Percentiles rank a stretch among this genome's conserved stretches.
phyloP scores from a whole-genome alignment of 176 grass and related monocot genomes.

The Oryza officinalis region DNA sequence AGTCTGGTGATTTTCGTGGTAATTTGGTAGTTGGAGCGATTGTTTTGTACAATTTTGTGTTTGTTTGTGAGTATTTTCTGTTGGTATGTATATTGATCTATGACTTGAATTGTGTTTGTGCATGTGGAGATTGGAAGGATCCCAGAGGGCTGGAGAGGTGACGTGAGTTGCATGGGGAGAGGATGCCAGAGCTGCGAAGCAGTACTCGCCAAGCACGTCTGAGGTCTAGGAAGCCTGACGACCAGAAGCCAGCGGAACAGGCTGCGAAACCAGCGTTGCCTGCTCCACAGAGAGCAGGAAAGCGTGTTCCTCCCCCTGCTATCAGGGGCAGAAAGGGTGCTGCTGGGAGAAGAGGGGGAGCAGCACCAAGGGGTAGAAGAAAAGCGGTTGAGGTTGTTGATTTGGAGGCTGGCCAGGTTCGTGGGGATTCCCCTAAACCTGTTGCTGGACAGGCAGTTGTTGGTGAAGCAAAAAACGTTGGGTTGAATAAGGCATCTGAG shows the following conservation, averaged over 20 bases:
- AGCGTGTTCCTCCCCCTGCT: conserved; percentile 39
- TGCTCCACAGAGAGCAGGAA: conserved; percentile 51
- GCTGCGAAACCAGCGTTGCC: conserved; percentile 39
- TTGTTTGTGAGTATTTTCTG: background rate
- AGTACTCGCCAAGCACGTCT: conserved; percentile 73
- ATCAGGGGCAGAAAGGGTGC: conserved; percentile 58
- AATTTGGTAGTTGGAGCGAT: background rate
- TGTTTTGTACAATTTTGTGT: background rate
- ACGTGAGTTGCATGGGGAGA: conserved; percentile 84
- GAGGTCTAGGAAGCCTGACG: conserved; percentile 60
- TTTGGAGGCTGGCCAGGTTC: conserved; percentile 47
- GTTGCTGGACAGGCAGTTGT: conserved; percentile 30
- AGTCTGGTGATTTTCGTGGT: background rate
- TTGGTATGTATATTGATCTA: conserved; percentile 26
- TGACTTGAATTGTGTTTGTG: conserved; percentile 32
- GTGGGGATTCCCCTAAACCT: conserved; percentile 36
- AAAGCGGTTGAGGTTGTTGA: conserved; percentile 35
- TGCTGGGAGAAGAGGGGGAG: conserved; percentile 40
- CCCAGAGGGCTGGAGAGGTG: conserved; percentile 33
- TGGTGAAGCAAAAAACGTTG: conserved; percentile 44
- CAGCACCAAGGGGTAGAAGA: conserved; percentile 42
- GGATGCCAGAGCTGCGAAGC: conserved; percentile 89
- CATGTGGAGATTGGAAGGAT: conserved; percentile 59
- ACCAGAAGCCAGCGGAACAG: conserved; percentile 38
- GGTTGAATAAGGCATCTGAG: conserved; percentile 41